Percentiles rank a stretch among this genome's conserved stretches.
These are phyloP conservation scores for Zymoseptoria brevis DNA, from an alignment of 2,329 filamentous ascomycete genomes.

Conservation along the genomic window DNA sequence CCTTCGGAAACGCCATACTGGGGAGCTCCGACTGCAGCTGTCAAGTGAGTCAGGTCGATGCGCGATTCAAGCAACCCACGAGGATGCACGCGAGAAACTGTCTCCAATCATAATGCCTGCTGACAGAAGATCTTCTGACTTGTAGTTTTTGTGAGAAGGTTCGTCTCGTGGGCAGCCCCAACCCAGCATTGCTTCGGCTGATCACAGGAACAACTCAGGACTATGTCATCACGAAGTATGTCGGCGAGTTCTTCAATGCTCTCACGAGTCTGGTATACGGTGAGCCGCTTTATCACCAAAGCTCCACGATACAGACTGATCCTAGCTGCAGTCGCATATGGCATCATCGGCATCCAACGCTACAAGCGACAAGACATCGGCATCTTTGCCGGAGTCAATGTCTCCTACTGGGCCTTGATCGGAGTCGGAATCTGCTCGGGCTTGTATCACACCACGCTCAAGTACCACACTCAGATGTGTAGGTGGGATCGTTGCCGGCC, in stretches of 20 bases:
- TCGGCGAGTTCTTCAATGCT: slow-evolving; percentile 25
- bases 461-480: slow-evolving; percentile 25
- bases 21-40: background rate
- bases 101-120: slow-evolving; percentile 3
- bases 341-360: slow-evolving; percentile 20
- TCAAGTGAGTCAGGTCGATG: slow-evolving; percentile 29
- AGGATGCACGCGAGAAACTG: slow-evolving; percentile 4
- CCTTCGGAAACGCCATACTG: background rate
- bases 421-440: slow-evolving; percentile 21
- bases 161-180: background rate
- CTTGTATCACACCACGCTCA: slow-evolving; percentile 20
- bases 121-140: slow-evolving; percentile 33
- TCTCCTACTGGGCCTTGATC: slow-evolving; percentile 22
- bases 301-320: background rate
- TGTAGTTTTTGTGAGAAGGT: slow-evolving; percentile 22
- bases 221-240: slow-evolving; percentile 18
- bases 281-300: background rate
- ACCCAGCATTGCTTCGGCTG: background rate
- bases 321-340: slow-evolving; percentile 16
- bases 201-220: slow-evolving; percentile 7
- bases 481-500: background rate
- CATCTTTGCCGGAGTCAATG: slow-evolving; percentile 16
- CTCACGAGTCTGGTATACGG: slow-evolving; percentile 21
- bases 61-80: background rate
- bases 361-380: slow-evolving; percentile 16